Evolutionary conservation across 495 filamentous ascomycete genomes (phyloP).

Genomic region (Podospora tetraspora): DNA sequence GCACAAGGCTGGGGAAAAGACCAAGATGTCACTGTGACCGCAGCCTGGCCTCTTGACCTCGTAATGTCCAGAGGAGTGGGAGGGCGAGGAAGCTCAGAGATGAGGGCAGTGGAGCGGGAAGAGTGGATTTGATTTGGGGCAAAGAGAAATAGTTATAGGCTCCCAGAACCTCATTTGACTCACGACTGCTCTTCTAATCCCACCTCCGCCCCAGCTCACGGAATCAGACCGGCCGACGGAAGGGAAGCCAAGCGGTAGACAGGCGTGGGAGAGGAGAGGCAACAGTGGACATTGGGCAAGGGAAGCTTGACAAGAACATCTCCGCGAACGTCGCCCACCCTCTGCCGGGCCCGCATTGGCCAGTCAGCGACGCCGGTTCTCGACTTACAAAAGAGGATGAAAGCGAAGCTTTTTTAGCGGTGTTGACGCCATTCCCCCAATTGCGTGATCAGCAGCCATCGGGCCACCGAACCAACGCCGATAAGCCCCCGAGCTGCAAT

Average conservation of each 20-base stretch:
- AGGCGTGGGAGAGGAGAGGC: background rate
- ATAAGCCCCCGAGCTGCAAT: conserved; percentile 19
- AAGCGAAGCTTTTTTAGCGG: conserved; percentile 20
- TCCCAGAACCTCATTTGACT: background rate
- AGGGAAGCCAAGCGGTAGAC: too few species aligned
- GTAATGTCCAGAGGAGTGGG: background rate
- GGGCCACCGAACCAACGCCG: background rate
- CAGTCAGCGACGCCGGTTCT: conserved; percentile 16
- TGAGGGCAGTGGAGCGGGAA: background rate
- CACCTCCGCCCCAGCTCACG: background rate
- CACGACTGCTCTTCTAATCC: conserved; percentile 3
- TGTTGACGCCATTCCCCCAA: conserved; percentile 29
- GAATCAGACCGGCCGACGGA: background rate
- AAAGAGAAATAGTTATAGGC: background rate
- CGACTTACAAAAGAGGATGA: conserved; percentile 20
- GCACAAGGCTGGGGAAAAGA: background rate
- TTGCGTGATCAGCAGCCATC: conserved; percentile 14
- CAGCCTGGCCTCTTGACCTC: background rate
- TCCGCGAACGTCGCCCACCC: conserved; percentile 14
- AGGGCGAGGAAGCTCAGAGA: background rate
- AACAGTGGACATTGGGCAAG: background rate
- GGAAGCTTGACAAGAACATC: conserved; percentile 9
- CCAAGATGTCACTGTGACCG: background rate
- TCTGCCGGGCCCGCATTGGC: conserved; percentile 16
- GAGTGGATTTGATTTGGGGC: background rate